Percentiles rank a stretch among this genome's conserved stretches.
These are phyloP conservation scores for Curvularia verruculosa DNA, from an alignment of 2,329 filamentous ascomycete genomes.

Conservation along the genomic window DNA sequence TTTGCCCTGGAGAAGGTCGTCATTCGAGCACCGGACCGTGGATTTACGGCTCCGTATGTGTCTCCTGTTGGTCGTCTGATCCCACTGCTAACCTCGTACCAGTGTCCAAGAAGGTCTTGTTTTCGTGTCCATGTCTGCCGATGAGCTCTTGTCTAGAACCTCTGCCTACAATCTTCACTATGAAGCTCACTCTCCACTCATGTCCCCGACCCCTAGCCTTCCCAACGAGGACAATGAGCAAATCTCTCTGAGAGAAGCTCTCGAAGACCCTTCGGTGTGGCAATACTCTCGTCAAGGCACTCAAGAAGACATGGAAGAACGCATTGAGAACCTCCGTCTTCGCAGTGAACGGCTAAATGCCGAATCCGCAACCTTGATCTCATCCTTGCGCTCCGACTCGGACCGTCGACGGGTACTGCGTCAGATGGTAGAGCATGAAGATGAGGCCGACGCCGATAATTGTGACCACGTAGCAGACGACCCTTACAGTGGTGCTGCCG, in stretches of 20 bases:
- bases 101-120: conserved; percentile 91
- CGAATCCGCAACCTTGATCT: conserved; percentile 18
- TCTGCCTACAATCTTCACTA: conserved; percentile 76
- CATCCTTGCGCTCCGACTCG: conserved; percentile 18
- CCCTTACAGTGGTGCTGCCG: conserved; percentile 27
- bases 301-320: conserved; percentile 36
- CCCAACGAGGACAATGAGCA: conserved; percentile 34
- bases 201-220: conserved; percentile 37
- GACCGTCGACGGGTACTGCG: conserved; percentile 20
- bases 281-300: conserved; percentile 34
- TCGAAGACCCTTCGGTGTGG: conserved; percentile 44
- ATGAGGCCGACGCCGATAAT: conserved; percentile 34
- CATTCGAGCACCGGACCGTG: conserved; percentile 81
- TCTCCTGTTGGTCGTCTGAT: conserved; percentile 11
- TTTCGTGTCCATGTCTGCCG: conserved; percentile 84
- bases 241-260: conserved; percentile 43
- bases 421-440: conserved; percentile 27
- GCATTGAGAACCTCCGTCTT: conserved; percentile 34
- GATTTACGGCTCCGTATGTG: conserved; percentile 85
- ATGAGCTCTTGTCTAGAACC: conserved; percentile 75
- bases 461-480: conserved; percentile 40
- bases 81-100: conserved; percentile 42
- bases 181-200: conserved; percentile 28
- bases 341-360: conserved; percentile 22
- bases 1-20: conserved; percentile 86